These are phyloP conservation scores for Neopestalotiopsis rosae DNA, from an alignment of 2,329 filamentous ascomycete genomes.

Conservation along the genomic window DNA sequence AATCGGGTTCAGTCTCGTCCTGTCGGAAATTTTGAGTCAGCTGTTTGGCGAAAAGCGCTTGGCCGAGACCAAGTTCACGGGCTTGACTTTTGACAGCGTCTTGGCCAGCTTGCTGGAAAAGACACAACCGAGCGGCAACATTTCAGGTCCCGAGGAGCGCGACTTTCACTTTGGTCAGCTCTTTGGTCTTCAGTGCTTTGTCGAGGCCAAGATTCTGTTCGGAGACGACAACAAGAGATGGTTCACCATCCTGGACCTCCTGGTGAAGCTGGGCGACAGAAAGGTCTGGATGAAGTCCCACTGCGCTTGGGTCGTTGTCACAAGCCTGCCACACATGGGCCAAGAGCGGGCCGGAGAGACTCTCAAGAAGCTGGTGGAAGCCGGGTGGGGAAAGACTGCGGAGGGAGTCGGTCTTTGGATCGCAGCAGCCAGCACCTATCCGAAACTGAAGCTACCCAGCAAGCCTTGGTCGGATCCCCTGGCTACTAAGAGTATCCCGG, in stretches of 20 bases:
- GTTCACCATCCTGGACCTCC: conserved; percentile 70
- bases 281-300: conserved; percentile 91
- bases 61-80: conserved; percentile 52
- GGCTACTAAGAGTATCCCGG: conserved; percentile 67
- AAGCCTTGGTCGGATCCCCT: conserved; percentile 83
- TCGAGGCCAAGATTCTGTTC: conserved; percentile 78
- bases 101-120: conserved; percentile 60
- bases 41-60: conserved; percentile 62
- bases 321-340: conserved; percentile 69
- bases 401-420: conserved; percentile 93
- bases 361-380: conserved; percentile 65
- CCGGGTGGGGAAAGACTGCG: conserved; percentile 77
- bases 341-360: conserved; percentile 64
- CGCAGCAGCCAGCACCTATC: conserved; percentile 67
- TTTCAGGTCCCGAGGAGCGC: conserved; percentile 76
- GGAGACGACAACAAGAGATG: conserved; percentile 59
- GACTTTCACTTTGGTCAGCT: conserved; percentile 85
- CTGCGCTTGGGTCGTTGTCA: conserved; percentile 81
- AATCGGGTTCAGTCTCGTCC: conserved; percentile 85
- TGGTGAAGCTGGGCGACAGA: conserved; percentile 77
- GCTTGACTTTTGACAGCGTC: conserved; percentile 61
- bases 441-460: conserved; percentile 66
- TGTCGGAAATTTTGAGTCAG: conserved; percentile 80
- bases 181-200: conserved; percentile 86
- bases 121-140: conserved; percentile 58